These are phyloP conservation scores for Leccinum brunneo-olivaceum DNA, from an alignment of 1,284 basidiomycete species.

Conservation along the genomic window DNA sequence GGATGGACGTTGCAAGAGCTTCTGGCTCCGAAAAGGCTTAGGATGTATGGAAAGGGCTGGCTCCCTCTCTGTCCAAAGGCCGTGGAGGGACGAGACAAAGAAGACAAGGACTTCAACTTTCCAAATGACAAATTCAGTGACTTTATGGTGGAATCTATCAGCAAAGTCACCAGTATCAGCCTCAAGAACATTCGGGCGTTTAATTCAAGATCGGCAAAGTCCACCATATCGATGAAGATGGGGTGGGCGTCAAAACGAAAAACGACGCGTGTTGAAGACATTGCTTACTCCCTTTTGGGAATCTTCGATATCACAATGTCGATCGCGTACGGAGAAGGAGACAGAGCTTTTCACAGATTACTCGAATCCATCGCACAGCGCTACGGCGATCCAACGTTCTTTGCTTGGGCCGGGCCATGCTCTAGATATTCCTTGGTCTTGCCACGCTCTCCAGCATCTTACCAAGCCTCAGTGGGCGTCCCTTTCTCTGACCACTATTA, in stretches of 20 bases:
- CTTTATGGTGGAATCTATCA: too few relatives aligned
- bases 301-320: constrained; percentile 19
- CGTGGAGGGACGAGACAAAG: neutral
- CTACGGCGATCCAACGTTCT: constrained; percentile 19
- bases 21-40: constrained; percentile 13
- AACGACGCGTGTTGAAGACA: constrained; percentile 18
- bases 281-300: constrained; percentile 18
- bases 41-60: constrained; percentile 19
- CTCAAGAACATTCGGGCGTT: too few relatives aligned
- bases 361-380: constrained; percentile 21
- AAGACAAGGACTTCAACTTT: constrained; percentile 16
- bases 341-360: constrained; percentile 20
- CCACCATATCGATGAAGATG: too few relatives aligned
- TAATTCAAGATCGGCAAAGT: too few relatives aligned
- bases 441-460: too few relatives aligned
- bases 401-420: constrained; percentile 21
- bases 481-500: too few relatives aligned
- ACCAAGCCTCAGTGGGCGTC: too few relatives aligned
- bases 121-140: too few relatives aligned
- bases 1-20: constrained; percentile 22
- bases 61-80: too few relatives aligned
- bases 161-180: too few relatives aligned
- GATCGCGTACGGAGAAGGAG: constrained; percentile 17
- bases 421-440: too few relatives aligned
- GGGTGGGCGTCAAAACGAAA: constrained; percentile 17